Base-by-base conservation (phyloP, 129 eudicot species). In the Escallonia rubra region DNA sequence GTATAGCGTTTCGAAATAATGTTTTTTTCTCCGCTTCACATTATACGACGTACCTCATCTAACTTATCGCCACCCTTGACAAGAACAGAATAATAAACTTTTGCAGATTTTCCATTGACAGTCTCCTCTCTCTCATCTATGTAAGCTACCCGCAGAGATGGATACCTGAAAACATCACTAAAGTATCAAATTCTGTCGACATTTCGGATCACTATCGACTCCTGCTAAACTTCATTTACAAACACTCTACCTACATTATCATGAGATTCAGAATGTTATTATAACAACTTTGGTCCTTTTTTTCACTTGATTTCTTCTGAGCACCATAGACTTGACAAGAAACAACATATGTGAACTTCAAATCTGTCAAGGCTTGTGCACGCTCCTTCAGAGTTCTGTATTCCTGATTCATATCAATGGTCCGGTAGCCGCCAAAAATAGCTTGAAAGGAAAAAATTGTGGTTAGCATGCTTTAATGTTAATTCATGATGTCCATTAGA, bases 341-440 rank as follows among this genome's bases (percentile, higher is more conserved):
- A 57, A 94, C 99, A 79, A 94, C 93, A 72, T 94, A 94, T 44
- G 97, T 94, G 82, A 94, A 94, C 78, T 94, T 94, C 70, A 94
- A 54, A 84, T 94, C 96, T 34, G 96, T 85, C 66, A 90, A 77
- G 67, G 99, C 99, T 78, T 85, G 84, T 63, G 96, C 89, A 57
- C 56, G 83, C 69, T 84, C 95, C 83, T 82, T 82, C 61, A 87
- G 79, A 39, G 39, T 60, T 64, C 75, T 82, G 67, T 79, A 80
- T 40, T 82, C 80, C 46, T 72, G 70, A 66, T 78, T 78, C 76
- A 60, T 78, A 59, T 82, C 86, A 75, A 81, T 65, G 66, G 88
- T 88, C 74, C 96, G 79, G 69, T 94, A 94, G 64, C 97, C 96
- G 39, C 88, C 82, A 69, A 74, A 87, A 51, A 90, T 90, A 64